Base-by-base conservation (phyloP, 495 filamentous ascomycete species). In the Penicillium turbatum region DNA sequence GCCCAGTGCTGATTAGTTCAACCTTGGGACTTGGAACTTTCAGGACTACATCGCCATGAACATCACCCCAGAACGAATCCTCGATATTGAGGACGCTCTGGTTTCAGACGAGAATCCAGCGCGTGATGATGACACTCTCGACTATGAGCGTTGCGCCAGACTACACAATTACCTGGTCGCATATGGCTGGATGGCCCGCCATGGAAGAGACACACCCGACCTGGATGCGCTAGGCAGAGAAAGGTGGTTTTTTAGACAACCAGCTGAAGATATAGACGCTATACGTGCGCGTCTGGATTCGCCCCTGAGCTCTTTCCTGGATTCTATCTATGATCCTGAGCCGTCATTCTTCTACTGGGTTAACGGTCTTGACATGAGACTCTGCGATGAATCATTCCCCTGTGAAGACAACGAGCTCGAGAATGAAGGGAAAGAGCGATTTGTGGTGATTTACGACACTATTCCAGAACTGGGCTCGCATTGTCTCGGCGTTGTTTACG, bases 151-250 rank as follows among this genome's bases (percentile, higher is more conserved):
- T 45, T 78, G 74, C 41, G 71, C 72, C 9, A 65, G 66, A 45
- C 51, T 78, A 17, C 73, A 75, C 54, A 78, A 76, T 48, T 64
- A 70, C 31, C 54, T 78, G 17, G 59, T 70, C 21, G 51, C 63
- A 31, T 66, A 71, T 49, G 65, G 54, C 55, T 75, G 61, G 65
- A 51, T 67, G 42, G 53, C 64, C 12, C 60, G 62, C 44, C n/a
- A 55, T 13, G 59, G 56, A 21, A 48, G 34, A 36, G 15, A 51
- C 13, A 42, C 32, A 35, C 52, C 52, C 1, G 51, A 59, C 24
- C 48, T 67, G 1, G 48, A 63, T 32, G 45, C 51, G 3, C 35
- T 62, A 48, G 59, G 48, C 12, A 30, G 43, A 24, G 24, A 54
- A 31, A 15, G 11, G 29, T 26, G 38, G 40, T 43, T 48, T 10